These are phyloP conservation scores for Arbutus unedo DNA, from an alignment of 148 eudicot species.

Conservation along the genomic window DNA sequence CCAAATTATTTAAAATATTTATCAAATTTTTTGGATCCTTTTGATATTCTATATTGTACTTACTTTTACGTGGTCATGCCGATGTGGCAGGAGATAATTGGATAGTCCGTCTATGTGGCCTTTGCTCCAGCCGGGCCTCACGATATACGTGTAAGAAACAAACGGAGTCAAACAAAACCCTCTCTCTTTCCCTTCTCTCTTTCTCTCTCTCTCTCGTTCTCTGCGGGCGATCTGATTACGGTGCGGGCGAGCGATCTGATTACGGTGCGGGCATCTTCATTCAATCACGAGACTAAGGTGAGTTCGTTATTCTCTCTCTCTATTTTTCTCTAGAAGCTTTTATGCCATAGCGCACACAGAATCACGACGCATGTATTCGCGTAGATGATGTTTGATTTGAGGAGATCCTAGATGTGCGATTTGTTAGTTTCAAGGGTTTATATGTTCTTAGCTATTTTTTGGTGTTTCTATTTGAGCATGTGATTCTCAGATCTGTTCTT, in stretches of 20 bases:
- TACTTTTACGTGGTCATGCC: background rate
- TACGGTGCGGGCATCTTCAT: background rate
- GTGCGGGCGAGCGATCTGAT: background rate
- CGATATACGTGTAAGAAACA: no score
- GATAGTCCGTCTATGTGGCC: background rate
- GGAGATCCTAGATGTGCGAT: no score
- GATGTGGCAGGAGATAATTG: background rate
- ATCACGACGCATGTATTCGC: background rate
- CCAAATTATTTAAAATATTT: no score
- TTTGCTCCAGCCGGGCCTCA: background rate
- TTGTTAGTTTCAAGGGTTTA: background rate
- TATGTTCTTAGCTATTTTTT: background rate
- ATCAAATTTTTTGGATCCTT: no score
- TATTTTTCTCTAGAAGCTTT: no score
- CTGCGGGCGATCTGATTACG: background rate
- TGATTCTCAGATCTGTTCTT: constrained; percentile 4
- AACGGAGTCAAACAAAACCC: background rate
- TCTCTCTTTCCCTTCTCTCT: background rate
- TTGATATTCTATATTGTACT: background rate
- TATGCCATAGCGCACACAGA: background rate
- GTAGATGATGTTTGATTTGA: background rate
- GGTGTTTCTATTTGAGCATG: background rate
- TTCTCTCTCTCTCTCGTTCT: background rate
- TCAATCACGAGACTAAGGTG: constrained; percentile 14
- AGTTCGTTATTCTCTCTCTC: constrained; percentile 5